Evolutionary conservation across 2,329 filamentous ascomycete genomes (phyloP).

Genomic region (Lachnellula willkommii): DNA sequence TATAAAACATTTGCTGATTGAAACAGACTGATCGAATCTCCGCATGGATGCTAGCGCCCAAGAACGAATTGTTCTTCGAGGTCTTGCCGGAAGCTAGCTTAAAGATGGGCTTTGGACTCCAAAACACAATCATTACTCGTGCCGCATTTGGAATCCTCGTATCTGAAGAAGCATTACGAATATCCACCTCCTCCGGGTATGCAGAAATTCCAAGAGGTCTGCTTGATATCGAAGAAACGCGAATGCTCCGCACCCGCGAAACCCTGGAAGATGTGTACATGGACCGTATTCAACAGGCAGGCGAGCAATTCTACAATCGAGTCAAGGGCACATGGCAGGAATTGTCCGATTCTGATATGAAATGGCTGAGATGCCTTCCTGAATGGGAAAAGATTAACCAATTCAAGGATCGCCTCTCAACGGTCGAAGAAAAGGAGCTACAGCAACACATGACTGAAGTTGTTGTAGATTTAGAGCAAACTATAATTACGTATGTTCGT

Average conservation of each 20-base stretch:
- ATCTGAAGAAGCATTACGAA: constrained; percentile 51
- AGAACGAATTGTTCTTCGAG: constrained; percentile 56
- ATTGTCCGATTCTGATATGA: constrained; percentile 32
- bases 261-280: constrained; percentile 46
- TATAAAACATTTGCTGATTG: constrained; percentile 6
- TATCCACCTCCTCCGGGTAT: constrained; percentile 5
- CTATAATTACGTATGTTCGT: background rate
- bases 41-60: constrained; percentile 26
- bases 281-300: constrained; percentile 53
- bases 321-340: constrained; percentile 33
- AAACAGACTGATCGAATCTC: constrained; percentile 23
- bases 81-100: constrained; percentile 57
- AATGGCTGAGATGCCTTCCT: constrained; percentile 32
- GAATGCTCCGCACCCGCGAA: constrained; percentile 26
- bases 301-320: constrained; percentile 45
- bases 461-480: background rate
- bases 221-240: background rate
- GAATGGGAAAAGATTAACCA: constrained; percentile 27
- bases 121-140: constrained; percentile 40
- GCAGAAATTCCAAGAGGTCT: background rate
- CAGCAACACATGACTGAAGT: background rate
- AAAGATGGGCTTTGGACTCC: constrained; percentile 47
- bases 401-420: constrained; percentile 6
- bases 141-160: constrained; percentile 56
- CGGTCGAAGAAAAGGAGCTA: background rate